Base-by-base conservation (phyloP, 1,284 basidiomycete genomes). In the Meira miltonrushii region DNA sequence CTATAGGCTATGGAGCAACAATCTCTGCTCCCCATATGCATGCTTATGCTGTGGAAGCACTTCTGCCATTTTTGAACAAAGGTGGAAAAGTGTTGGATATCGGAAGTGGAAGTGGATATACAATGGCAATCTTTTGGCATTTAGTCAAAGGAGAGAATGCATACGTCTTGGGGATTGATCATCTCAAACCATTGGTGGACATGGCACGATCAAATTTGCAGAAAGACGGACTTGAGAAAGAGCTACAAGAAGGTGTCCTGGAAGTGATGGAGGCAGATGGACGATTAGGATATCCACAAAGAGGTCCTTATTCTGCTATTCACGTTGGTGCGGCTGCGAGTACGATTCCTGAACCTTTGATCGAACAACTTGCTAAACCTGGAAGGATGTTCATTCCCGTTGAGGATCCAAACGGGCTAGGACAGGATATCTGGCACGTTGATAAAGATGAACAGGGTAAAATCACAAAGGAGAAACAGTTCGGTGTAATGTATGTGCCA, bases 331-430 rank as follows among this genome's bases (percentile, higher is more conserved):
- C 94, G 0, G 92, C 93, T 0, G 87, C 92, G 0, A 87, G 89
- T 0, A 55, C 56, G 10, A 61, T 72, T 3, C 92, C 92, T 0
- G 77, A 84, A 39, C 77, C 83, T 0, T 83, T 97, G 0, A 77
- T 97, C 25, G 84, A 90, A 13, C 82, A 82, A 64, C 86, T 97
- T 3, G 88, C 87, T 12, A 79, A 79, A 1, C 91, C 91, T 0
- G 94, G 94, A 1, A 82, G 90, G 53, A 90, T 96, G 87, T 94
- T 96, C 79, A 89, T 96, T 55, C 93, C 93, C 1, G 87, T 97
- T 7, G 92, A 91, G 5, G 83, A 82, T 33, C 40, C 55, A 6
- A 55, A 54, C 21, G 61, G 60, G 2, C 37, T 41, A 1, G 57
- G 56, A 1, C 60, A 71, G 50, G 60, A 69, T 38, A 69, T 75